Percentiles rank a stretch among this genome's conserved stretches.
These are phyloP conservation scores for Amanita fuliginea DNA, from an alignment of 768 basidiomycete genomes.

Conservation along the genomic window DNA sequence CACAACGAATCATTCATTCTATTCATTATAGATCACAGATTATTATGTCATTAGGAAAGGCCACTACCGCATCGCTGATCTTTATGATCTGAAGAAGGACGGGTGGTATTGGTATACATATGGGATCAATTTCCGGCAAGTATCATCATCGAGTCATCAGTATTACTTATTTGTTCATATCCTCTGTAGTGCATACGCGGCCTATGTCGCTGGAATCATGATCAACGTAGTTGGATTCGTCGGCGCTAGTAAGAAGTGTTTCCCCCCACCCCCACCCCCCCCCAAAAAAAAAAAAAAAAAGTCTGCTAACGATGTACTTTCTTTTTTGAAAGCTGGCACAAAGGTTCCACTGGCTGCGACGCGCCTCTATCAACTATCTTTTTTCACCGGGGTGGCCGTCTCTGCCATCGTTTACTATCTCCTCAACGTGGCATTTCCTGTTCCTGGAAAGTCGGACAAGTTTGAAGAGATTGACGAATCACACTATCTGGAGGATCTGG, in stretches of 20 bases:
- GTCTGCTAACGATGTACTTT: not conserved
- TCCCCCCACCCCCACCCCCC: too few relatives aligned
- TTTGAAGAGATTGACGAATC: conserved; percentile 41
- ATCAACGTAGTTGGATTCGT: conserved; percentile 80
- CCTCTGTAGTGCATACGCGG: conserved; percentile 46
- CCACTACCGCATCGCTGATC: conserved; percentile 56
- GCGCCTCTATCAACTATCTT: conserved; percentile 64
- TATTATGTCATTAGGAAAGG: conserved; percentile 67
- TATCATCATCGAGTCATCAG: not conserved
- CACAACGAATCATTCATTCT: too few relatives aligned
- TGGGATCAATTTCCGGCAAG: conserved; percentile 62
- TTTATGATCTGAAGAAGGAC: conserved; percentile 44
- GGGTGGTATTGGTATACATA: conserved; percentile 72
- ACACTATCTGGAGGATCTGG: not conserved
- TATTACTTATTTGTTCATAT: not conserved
- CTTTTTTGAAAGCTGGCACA: conserved; percentile 32
- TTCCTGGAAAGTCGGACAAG: conserved; percentile 31
- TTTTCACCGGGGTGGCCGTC: conserved; percentile 75
- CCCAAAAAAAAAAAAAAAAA: too few relatives aligned
- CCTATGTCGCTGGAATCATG: conserved; percentile 63
- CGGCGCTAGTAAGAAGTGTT: conserved; percentile 44
- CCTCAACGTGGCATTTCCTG: conserved; percentile 50
- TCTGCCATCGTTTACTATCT: conserved; percentile 53
- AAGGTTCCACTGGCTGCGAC: conserved; percentile 58
- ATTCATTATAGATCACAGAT: conserved; percentile 48